These are phyloP conservation scores for Tylopilus plumbeoviolaceoides DNA, from an alignment of 768 basidiomycete genomes.

Conservation along the genomic window DNA sequence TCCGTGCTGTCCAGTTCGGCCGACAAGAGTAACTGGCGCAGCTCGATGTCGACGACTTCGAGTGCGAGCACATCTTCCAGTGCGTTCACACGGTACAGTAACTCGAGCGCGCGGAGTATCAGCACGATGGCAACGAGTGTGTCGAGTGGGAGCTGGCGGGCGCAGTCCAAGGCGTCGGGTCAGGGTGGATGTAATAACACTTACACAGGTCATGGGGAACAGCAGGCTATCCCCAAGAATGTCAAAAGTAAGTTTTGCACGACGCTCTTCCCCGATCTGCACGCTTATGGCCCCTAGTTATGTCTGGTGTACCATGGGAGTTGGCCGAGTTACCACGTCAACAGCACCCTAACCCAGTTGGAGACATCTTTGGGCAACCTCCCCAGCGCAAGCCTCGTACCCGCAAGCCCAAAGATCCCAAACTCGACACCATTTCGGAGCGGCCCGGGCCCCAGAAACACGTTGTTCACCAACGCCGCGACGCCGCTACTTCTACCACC, in stretches of 20 bases:
- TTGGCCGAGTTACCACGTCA: conserved; percentile 65
- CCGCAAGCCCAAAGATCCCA: conserved; percentile 61
- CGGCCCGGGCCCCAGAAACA: conserved; percentile 48
- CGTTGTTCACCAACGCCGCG: conserved; percentile 46
- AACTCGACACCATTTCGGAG: conserved; percentile 74
- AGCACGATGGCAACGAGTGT: conserved; percentile 81
- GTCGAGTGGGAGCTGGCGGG: conserved; percentile 71
- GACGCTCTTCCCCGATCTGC: background rate
- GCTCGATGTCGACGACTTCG: conserved; percentile 64
- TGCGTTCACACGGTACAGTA: conserved; percentile 76
- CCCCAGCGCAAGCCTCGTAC: conserved; percentile 62
- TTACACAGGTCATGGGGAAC: conserved; percentile 18
- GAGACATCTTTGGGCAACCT: conserved; percentile 55
- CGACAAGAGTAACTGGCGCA: conserved; percentile 62
- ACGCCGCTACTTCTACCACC: conserved; percentile 73
- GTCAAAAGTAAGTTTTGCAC: conserved; percentile 68
- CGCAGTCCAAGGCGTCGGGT: conserved; percentile 29
- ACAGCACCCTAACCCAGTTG: conserved; percentile 54
- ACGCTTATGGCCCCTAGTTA: conserved; percentile 41
- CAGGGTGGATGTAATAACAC: conserved; percentile 14
- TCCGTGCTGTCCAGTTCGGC: conserved; percentile 50
- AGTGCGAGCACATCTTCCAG: conserved; percentile 67
- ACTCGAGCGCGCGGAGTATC: conserved; percentile 63
- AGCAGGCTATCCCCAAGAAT: conserved; percentile 53
- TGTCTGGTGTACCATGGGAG: conserved; percentile 77